Percentiles rank a stretch among this genome's conserved stretches.
Evolutionary conservation across 345 rosid genomes (phyloP).

Genomic region (Gossypium bickii): DNA sequence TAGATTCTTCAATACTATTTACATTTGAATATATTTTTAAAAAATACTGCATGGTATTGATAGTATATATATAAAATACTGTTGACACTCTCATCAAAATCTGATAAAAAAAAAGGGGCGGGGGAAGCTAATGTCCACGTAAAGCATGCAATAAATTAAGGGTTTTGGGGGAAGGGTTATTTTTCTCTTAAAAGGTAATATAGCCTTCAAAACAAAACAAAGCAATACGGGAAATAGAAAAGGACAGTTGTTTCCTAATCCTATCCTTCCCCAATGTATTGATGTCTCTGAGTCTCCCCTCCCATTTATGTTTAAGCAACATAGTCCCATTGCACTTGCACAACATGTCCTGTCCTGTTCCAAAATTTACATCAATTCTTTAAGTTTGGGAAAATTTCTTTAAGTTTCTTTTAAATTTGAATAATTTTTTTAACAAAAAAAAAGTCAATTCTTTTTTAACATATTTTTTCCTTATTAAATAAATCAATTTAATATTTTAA

Average conservation of each 20-base stretch:
- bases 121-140: not conserved
- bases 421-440: no score
- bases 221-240: constrained; percentile 34
- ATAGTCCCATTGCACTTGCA: constrained; percentile 30
- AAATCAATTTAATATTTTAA: no score
- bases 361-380: constrained; percentile 26
- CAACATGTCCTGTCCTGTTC: constrained; percentile 45
- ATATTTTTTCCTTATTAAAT: no score
- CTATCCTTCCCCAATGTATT: constrained; percentile 14
- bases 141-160: constrained; percentile 31
- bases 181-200: not conserved
- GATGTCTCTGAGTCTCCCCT: constrained; percentile 8
- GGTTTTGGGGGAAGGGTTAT: constrained; percentile 7
- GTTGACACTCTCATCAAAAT: no score
- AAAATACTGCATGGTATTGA: no score
- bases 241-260: constrained; percentile 41
- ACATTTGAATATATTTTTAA: no score
- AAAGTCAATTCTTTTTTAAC: fast-evolving
- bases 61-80: not conserved
- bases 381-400: no score
- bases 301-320: constrained; percentile 28
- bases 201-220: not conserved
- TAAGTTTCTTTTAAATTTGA: no score
- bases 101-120: no score
- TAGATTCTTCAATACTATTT: not conserved